Evolutionary conservation across 2,329 filamentous ascomycete species (phyloP), one percentile per base, ranked within the genome.

Genomic region (Neurospora sp.): DNA sequence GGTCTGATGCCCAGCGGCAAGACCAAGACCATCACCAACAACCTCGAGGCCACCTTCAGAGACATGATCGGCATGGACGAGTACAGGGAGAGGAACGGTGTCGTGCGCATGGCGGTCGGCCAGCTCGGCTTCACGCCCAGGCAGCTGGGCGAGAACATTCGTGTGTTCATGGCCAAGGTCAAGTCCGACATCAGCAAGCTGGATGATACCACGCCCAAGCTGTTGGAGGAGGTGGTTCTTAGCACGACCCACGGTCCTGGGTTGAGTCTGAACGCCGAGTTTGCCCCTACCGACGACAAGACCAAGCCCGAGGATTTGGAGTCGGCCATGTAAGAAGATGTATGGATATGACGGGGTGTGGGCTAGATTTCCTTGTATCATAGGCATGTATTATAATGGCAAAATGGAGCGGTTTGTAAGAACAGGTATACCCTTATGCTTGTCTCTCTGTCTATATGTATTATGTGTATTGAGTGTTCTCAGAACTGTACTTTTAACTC

Each of bases 1-100:
- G 94, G 94, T 2, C 81, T 99, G 77, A 98, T 99, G 96, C 96
- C 96, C 6, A 96, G 88, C 79, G 82, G 87, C 71, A 97, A 97
- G 84, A 88, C 88, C 72, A 93, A 93, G 73, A 98, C 96, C 0
- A 91, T 99, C 69, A 93, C 97, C 33, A 90, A 87, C 77, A 91
- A 97, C 78, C 87, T 97, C 17, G 86, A 86, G 69, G 80, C 84
- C n/a, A 86, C 89, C 40, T 91, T 99, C 76, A 88, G 87, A 76
- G 92, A 95, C 74, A 89, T 97, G 81, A 88, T 93, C 15, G 93
- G 95, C 72, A 92, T 90, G 69, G 92, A 90, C 68, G 89, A 94
- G 75, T 99, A 97, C 82, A 89, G 93, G 78, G 96, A 99, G 83
- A 87, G 91, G 74, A 81, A 89, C 74, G 96, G 93, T 17, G 92